Evolutionary conservation across 2,329 filamentous ascomycete species (phyloP).

Genomic region (Apiospora koreana): DNA sequence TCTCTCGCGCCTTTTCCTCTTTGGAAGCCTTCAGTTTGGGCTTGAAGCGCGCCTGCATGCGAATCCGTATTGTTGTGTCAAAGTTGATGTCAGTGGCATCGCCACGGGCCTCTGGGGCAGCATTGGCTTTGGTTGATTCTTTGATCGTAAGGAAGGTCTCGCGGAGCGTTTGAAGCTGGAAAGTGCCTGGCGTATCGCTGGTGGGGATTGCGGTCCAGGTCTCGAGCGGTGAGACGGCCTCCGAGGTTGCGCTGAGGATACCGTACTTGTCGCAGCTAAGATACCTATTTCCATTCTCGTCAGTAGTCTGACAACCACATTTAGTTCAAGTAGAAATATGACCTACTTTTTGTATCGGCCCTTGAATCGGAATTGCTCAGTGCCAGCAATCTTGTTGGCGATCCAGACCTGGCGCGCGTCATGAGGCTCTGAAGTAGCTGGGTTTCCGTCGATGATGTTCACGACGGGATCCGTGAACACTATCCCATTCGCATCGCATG

Average conservation of each 20-base stretch:
- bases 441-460: constrained; percentile 84
- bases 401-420: constrained; percentile 97
- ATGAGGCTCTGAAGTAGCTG: constrained; percentile 87
- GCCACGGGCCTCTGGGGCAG: constrained; percentile 68
- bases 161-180: constrained; percentile 72
- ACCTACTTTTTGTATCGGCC: constrained; percentile 80
- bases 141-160: constrained; percentile 70
- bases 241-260: constrained; percentile 71
- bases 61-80: constrained; percentile 73
- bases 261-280: constrained; percentile 85
- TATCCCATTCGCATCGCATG: constrained; percentile 83
- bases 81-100: constrained; percentile 70
- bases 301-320: constrained; percentile 9
- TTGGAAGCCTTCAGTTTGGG: constrained; percentile 76
- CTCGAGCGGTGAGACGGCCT: constrained; percentile 83
- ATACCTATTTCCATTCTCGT: constrained; percentile 55
- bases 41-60: constrained; percentile 96
- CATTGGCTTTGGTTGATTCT: constrained; percentile 51
- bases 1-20: constrained; percentile 80
- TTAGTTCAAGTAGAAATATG: neutral
- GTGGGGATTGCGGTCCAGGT: constrained; percentile 70
- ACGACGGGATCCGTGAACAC: constrained; percentile 82
- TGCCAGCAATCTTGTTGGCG: constrained; percentile 79
- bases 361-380: constrained; percentile 82
- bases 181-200: constrained; percentile 67